These are phyloP conservation scores for Kockovaella imperatae DNA, from an alignment of 768 basidiomycete genomes.

Conservation along the genomic window DNA sequence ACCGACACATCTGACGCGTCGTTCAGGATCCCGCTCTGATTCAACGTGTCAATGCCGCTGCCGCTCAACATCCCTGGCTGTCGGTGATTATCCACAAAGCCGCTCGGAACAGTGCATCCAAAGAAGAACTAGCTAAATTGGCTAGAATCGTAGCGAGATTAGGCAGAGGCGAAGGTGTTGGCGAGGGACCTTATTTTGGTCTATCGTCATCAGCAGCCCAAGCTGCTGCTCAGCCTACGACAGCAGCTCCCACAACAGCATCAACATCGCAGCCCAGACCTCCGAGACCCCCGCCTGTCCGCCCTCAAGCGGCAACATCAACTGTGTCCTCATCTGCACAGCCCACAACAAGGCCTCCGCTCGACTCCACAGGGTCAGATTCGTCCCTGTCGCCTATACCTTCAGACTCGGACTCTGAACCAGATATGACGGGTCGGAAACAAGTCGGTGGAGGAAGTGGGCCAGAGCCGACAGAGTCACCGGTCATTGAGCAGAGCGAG, in stretches of 20 bases:
- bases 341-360: background rate
- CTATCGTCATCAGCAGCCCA: background rate
- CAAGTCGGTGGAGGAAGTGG: conserved; percentile 34
- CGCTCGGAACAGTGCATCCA: conserved; percentile 25
- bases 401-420: conserved; percentile 20
- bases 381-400: conserved; percentile 1
- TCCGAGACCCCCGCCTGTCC: background rate
- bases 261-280: background rate
- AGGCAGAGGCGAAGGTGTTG: conserved; percentile 24
- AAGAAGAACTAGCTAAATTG: conserved; percentile 31
- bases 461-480: background rate
- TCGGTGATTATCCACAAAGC: conserved; percentile 39
- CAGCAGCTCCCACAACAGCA: background rate
- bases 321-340: background rate
- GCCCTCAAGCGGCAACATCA: background rate
- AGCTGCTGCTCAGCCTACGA: background rate
- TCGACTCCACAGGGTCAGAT: background rate
- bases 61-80: conserved; percentile 29
- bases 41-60: conserved; percentile 33
- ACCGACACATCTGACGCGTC: background rate
- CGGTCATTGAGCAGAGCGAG: too few species aligned
- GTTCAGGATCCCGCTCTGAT: conserved; percentile 22
- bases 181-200: conserved; percentile 7
- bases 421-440: conserved; percentile 24
- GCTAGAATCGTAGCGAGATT: conserved; percentile 26